Base-by-base conservation (phyloP, 108 stramenopile genomes). In the Cyclostephanos tholiformis region DNA sequence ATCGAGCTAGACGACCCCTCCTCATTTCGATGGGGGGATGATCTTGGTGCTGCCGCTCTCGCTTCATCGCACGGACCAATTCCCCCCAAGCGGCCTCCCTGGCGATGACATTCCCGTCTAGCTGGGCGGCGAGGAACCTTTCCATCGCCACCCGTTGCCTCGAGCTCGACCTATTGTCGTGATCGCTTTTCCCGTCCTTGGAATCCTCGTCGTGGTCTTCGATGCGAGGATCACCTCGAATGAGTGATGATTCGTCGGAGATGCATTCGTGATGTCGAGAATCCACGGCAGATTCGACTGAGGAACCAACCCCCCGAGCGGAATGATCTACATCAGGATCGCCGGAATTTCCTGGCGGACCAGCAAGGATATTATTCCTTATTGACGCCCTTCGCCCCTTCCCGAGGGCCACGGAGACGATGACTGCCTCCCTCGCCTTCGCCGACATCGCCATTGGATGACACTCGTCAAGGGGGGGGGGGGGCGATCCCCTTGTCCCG, bases 31-130 rank as follows among this genome's bases (percentile, higher is more conserved):
- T 10, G 19, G 41, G 38, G 36, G 27, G 30, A 20, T 5, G n/a
- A 43, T 62, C 20, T 2, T 62, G 2, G 16, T 39, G 5, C 22
- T 17, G 36, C 36, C 4, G n/a, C 10, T 39, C 17, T 4, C 17
- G 57, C 30, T 62, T 62, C 61, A 62, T 62, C n/a, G 61, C 41
- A 0, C 41, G 41, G 17, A 62, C 61, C 22, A 62, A 44, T 62
- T 62, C 61, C 30, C 36, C 17, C 61, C 61, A 62, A 2, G 61
- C 36, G 17, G 19, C 61, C 17, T 62, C 61, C 10, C 20, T 62
- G 0, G 61, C 39, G 1, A 62, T 41, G 36, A 38, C 36, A 22
- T 62, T 39, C 23, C 23, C 26, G 53, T 38, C 16, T 0, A 32
- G 16, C 14, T 60, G 59, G 59, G 59, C 59, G n/a, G n/a, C n/a